Evolutionary conservation across 2,329 filamentous ascomycete genomes (phyloP).

Genomic region (Verticillium alfalfae): DNA sequence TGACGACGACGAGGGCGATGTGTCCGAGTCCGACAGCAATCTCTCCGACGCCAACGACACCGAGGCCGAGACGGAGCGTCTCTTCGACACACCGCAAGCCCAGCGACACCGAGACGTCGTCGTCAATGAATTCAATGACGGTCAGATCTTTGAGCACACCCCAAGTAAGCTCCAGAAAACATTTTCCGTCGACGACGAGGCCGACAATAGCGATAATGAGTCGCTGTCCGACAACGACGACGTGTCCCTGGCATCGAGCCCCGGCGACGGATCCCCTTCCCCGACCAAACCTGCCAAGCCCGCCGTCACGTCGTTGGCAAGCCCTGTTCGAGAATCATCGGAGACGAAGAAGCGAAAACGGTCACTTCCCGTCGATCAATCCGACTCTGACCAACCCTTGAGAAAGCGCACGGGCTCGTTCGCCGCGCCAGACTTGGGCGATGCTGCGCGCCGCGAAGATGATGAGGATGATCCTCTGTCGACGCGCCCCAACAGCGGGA

Average conservation of each 20-base stretch:
- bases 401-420: conserved; percentile 51
- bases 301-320: conserved; percentile 17
- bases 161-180: conserved; percentile 70
- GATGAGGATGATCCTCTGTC: conserved; percentile 28
- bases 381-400: conserved; percentile 40
- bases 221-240: conserved; percentile 35
- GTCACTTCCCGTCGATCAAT: conserved; percentile 35
- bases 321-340: conserved; percentile 26
- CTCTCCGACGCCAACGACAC: conserved; percentile 61
- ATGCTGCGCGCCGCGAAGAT: conserved; percentile 23
- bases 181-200: conserved; percentile 26
- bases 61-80: conserved; percentile 89
- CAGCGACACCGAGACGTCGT: conserved; percentile 58
- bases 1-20: conserved; percentile 17
- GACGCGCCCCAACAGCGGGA: conserved; percentile 28
- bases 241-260: conserved; percentile 30
- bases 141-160: conserved; percentile 56
- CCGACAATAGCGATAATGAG: conserved; percentile 31
- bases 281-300: conserved; percentile 24
- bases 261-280: conserved; percentile 27
- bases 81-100: conserved; percentile 80
- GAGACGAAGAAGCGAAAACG: conserved; percentile 47
- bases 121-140: conserved; percentile 49
- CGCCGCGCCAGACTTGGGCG: conserved; percentile 25
- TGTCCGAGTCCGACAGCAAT: conserved; percentile 44